Evolutionary conservation across 2,329 filamentous ascomycete genomes (phyloP), one percentile per base, ranked within the genome.

Genomic region (Trichoderma polysporum): DNA sequence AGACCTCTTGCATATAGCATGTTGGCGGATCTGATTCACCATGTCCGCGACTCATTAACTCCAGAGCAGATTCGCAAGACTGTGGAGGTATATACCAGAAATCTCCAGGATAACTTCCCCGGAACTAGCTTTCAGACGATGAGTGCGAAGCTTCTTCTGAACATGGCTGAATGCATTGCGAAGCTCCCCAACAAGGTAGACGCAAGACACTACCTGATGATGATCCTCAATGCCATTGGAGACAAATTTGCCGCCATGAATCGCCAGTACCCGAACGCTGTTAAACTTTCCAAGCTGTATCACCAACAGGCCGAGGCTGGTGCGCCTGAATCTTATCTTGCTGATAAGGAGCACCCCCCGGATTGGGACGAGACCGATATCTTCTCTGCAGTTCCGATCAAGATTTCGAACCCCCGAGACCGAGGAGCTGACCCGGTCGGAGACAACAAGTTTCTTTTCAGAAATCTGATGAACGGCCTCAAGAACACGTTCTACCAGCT

Each of bases 211-310:
- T 97, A 97, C 76, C 82, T 99, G 69, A 93, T 99, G 75, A 95
- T 97, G 88, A 98, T 99, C 52, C 82, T 99, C 66, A 96, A 98
- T 78, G 95, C 96, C 10, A 98, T 99, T 72, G 95, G 92, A 57
- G 95, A 99, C 76, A 99, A 99, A 76, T 98, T 99, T 76, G 94
- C 94, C 1, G 90, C 93, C 2, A 99, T 99, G 95, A 99, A 99
- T 75, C 87, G 92, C 66, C 93, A 98, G 77, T 98, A 97, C 76
- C 87, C 90, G 41, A 99, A 99, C 77, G 93, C 95, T 17, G 91
- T 97, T 53, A 99, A 98, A 80, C 85, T 97, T 5, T 97, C 93
- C 13, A 91, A 90, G 74, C 85, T 89, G 56, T 92, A 91, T 74
- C 86, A 85, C 15, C 87, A 91, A 70, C 90, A 92, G 67, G 88